A percentile compares a stretch with the other conserved stretches of the same genome.
These are phyloP conservation scores for Symmetrospora coprosmae DNA, from an alignment of 768 basidiomycete genomes.

Conservation along the genomic window DNA sequence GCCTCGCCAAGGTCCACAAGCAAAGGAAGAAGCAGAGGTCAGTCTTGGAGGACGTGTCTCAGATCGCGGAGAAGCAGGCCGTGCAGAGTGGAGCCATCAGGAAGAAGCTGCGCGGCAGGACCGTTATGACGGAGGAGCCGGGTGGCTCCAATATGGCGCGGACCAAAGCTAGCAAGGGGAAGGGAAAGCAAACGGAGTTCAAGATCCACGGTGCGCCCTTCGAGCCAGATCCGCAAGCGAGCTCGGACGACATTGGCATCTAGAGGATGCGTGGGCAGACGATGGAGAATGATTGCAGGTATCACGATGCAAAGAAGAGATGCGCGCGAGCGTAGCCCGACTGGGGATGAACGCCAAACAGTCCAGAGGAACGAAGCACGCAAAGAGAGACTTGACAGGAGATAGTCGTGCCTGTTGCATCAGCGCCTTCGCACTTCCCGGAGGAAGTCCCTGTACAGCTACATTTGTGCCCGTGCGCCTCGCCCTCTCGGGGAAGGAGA, in stretches of 20 bases:
- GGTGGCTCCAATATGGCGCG: no score
- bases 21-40: no score
- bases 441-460: background rate
- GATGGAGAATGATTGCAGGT: background rate
- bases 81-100: no score
- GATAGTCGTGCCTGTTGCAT: background rate
- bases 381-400: background rate
- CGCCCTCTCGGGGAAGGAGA: background rate
- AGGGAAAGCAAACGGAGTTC: no score
- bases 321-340: background rate
- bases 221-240: background rate
- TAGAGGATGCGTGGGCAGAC: no score
- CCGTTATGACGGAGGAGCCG: no score
- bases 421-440: background rate
- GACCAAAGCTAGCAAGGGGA: no score
- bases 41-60: no score
- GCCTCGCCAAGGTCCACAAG: no score
- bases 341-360: background rate
- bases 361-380: background rate
- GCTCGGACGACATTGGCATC: constrained; percentile 3
- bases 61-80: no score
- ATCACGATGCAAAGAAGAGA: background rate
- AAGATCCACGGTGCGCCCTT: constrained; percentile 5
- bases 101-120: no score
- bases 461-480: background rate